Evolutionary conservation across 176 grass and related monocot genomes (phyloP).

Genomic region (Triticum timopheevii): DNA sequence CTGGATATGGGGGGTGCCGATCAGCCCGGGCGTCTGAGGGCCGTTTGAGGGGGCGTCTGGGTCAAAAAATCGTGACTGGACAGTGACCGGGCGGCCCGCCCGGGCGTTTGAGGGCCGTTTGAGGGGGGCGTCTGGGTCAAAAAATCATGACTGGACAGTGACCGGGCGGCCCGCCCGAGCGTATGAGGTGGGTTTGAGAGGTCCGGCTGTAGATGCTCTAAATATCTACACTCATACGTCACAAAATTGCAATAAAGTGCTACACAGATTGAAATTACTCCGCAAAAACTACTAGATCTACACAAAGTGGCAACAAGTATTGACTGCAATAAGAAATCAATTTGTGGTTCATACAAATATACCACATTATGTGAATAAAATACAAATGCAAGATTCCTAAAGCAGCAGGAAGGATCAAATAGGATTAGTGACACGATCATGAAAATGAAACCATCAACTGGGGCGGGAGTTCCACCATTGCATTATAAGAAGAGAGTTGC

Average conservation of each 20-base stretch:
- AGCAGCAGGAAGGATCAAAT: background rate
- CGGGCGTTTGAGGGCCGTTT: no score
- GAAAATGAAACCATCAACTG: background rate
- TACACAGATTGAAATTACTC: background rate
- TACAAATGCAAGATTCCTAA: background rate
- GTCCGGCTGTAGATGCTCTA: no score
- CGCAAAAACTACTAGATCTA: conserved; percentile 18
- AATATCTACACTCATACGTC: background rate
- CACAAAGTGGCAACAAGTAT: conserved; percentile 8
- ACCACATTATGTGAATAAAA: background rate
- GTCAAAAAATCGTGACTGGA: no score
- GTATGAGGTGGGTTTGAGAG: no score
- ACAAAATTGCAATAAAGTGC: background rate
- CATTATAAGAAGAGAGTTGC: background rate
- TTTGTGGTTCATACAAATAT: conserved; percentile 4
- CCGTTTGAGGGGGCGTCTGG: no score
- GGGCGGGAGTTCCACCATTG: background rate
- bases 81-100: no score
- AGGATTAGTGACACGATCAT: background rate
- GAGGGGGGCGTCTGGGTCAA: no score
- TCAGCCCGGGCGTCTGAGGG: no score
- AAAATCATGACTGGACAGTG: no score
- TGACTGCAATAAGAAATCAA: conserved; percentile 11
- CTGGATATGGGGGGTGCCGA: no score
- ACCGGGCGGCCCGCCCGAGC: no score